A percentile compares a stretch with the other conserved stretches of the same genome.
These are phyloP conservation scores for Taphrina populina DNA, from an alignment of 1,139 yeast species.

Conservation along the genomic window DNA sequence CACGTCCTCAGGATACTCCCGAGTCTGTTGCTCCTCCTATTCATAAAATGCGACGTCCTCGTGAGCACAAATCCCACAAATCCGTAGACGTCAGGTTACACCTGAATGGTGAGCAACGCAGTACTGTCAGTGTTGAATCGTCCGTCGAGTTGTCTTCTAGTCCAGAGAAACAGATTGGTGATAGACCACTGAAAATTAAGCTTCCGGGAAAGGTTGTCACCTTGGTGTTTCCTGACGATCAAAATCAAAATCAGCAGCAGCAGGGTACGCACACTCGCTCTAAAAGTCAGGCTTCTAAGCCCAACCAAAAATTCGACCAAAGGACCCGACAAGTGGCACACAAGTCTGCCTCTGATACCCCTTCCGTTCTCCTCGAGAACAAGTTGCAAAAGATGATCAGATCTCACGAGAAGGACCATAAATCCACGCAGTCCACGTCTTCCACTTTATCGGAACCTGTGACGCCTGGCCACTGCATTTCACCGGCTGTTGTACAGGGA, in stretches of 20 bases:
- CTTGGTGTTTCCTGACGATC: slow-evolving; percentile 5
- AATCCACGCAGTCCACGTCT: slow-evolving; percentile 1
- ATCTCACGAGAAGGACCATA: not conserved
- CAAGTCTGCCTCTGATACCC: too few species aligned
- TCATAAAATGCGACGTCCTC: too few species aligned
- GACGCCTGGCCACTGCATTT: too few species aligned
- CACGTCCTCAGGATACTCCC: too few species aligned
- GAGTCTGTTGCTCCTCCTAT: too few species aligned
- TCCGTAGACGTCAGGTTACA: slow-evolving; percentile 5
- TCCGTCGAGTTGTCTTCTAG: not conserved
- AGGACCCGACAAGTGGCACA: too few species aligned
- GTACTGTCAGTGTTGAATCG: not conserved
- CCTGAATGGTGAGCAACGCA: slow-evolving; percentile 11
- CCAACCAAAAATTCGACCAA: too few species aligned
- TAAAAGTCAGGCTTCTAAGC: too few species aligned
- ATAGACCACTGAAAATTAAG: slow-evolving; percentile 8
- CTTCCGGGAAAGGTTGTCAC: slow-evolving; percentile 11
- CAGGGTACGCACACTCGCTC: too few species aligned
- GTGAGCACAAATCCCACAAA: not conserved
- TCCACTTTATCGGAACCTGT: slow-evolving; percentile 2
- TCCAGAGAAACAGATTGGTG: not conserved
- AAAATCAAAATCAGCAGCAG: too few species aligned
- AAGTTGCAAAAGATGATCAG: slow-evolving; percentile 13
- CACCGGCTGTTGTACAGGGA: too few species aligned
- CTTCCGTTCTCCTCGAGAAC: too few species aligned